Evolutionary conservation across 2,329 filamentous ascomycete species (phyloP), one percentile per base, ranked within the genome.

Genomic region (Aspergillus clavatus): DNA sequence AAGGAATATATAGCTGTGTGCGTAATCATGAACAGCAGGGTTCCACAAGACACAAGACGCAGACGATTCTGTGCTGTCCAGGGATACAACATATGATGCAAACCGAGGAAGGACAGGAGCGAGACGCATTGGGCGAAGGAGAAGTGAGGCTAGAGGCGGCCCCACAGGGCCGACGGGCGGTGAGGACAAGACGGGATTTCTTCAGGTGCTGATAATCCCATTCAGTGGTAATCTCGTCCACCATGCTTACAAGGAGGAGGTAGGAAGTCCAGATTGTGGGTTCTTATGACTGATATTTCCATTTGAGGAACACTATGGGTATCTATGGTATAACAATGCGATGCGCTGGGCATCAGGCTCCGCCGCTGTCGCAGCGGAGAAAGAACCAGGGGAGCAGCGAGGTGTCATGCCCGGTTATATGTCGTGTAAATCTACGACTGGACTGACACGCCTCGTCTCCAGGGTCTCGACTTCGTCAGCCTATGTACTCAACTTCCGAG

Each of bases 111-210:
- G 11, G 29, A 22, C 29, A 24, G 24, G 14, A 39, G 27, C 12
- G 11, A 21, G 38, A 22, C 35, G 41, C 24, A 37, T 23, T 31
- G 29, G 29, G 28, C 29, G 43, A 51, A 37, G 49, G 44, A 35
- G 43, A 46, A 45, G 38, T 45, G 50, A 51, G 48, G 45, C 43
- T 43, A 47, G 45, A 42, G 40, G 38, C 24, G 18, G 50, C 43
- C 51, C 51, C 55, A 56, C 55, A 51, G 53, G 51, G 56, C 50
- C 47, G 42, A 22, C 45, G 19, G 48, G 53, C 51, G 52, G 53
- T 52, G 53, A 54, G 46, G 5, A 14, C 4, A 11, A n/a, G n/a
- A 3, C 22, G 7, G 12, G n/a, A n/a, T 7, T 19, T 3, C 11
- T 19, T 16, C 10, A 24, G 4, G 8, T 24, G n/a, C n/a, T n/a